Base-by-base conservation (phyloP, 352 stramenopile species). In the Phytophthora litchii region DNA sequence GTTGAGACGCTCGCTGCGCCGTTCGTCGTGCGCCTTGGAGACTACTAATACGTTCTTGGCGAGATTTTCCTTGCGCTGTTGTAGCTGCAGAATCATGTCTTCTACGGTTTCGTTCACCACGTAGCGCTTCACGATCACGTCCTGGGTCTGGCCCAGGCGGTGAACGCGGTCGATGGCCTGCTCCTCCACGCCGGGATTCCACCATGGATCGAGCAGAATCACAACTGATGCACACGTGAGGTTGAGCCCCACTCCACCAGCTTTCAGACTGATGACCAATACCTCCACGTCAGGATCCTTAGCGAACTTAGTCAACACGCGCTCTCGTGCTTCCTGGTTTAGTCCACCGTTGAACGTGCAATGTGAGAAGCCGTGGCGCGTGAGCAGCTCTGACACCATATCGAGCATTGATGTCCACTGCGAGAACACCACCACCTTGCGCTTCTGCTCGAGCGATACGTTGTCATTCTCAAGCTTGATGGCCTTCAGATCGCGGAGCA, bases 121-220 rank as follows among this genome's bases (percentile, higher is more conserved):
- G 65, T 97, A 97, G 37, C 92, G 83, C 65, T 95, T 94, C 20
- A 98, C 91, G 7, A 85, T 54, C 36, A 98, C 92, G 36, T 83
- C 74, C 31, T 86, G 78, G 0, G 70, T 79, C 71, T 97, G 90
- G 1, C 91, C 92, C 5, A 98, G 69, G 2, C 92, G 88, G 46
- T 97, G 91, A 29, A 96, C 88, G 36, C 92, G 83, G 74, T 98
- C 93, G 41, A 98, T 93, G 0, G 96, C 96, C 67, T 99, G 96
- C 25, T 95, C 80, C 54, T 98, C 94, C 12, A 98, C 80, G 38
- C 86, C 86, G 13, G 87, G 79, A 67, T 98, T 98, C 94, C 92
- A 98, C 92, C 92, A 98, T 52, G 92, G 89, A 52, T 97, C 92
- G 19, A 96, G 69, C 31, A 97, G 69, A 35, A 97, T 91, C 31